Evolutionary conservation across 371 early-diverging fungal genomes (phyloP), one percentile per base, ranked within the genome.

Genomic region (Capillidium heterosporum): DNA sequence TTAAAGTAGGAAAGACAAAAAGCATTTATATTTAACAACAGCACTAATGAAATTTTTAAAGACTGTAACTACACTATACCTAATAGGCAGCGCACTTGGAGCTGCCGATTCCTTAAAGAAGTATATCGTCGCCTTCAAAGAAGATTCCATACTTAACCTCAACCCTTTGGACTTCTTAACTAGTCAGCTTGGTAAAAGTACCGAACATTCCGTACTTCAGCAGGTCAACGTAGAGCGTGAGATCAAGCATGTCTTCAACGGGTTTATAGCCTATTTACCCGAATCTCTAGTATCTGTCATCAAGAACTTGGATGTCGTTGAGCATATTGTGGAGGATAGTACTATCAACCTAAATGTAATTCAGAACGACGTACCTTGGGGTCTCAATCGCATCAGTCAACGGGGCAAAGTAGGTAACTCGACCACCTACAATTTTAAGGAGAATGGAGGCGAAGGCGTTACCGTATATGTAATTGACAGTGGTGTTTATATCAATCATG

Each of bases 381-480:
- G 52, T 32, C 23, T 51, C 19, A 21, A 11, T 31, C 11, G 52
- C 5, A 51, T 51, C n/a, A 19, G 32, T 10, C 52, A 51, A 21
- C 19, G 8, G 3, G 35, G 23, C 4, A 24, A 24, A 24, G 19
- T 48, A 4, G 19, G 11, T 32, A 26, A 39, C 49, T 8, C 4
- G 32, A 35, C 7, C 11, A 28, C 26, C 21, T 64, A 64, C 41
- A 35, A 57, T 44, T 61, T 61, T 57, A 54, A 55, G 26, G 50
- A 56, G 47, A 39, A 56, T 29, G 75, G 71, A 10, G 83, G 83
- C 11, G 32, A 59, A 51, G 80, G 77, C 49, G 82, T 85, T n/a
- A 68, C 67, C 48, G 84, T 80, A n/a, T 82, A 84, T 68, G 77
- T 90, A 35, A 70, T 89, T 48, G 91, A 90, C 68, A 88, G 88